Base-by-base conservation (phyloP, 768 basidiomycete genomes). In the Mycena floridula region DNA sequence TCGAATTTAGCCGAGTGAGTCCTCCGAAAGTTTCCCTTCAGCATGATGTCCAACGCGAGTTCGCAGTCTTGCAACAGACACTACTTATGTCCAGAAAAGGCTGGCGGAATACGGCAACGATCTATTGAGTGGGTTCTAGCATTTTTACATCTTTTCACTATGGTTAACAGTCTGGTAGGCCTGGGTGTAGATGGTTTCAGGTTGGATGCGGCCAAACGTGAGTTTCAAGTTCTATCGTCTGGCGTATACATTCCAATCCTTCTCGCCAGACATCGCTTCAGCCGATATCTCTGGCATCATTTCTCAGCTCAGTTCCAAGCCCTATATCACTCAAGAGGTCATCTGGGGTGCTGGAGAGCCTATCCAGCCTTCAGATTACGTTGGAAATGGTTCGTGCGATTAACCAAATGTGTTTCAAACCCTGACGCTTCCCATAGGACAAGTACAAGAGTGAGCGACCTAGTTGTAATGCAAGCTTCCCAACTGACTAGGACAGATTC, bases 261-360 rank as follows among this genome's bases (percentile, higher is more conserved):
- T 41, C 11, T n/a, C n/a, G n/a, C 8, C 49, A 84, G 81, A 81
- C 47, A 81, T 85, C 2, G 54, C 74, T 5, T 60, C 73, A 0
- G 55, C 42, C 0, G 80, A 82, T 54, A 68, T 85, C 23, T 60
- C 68, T 3, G 77, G 77, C 53, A 85, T 84, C 52, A 50, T 69
- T 3, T 52, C 65, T 3, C 63, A 72, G 4, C 60, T 84, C 12
- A 60, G 60, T 1, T 46, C 47, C 2, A 54, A 23, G 7, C 73
- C 74, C 0, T 85, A 83, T 53, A 73, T 85, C 36, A 79, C 81
- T 0, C 83, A 85, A 54, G 83, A 85, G 54, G 72, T 72, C 25
- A 71, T 72, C n/a, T 79, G 64, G 21, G 71, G 71, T 13, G 41
- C 58, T 0, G 78, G 76, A 0, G 71, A 82, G 46, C 67, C 76